Percentiles rank a stretch among this genome's conserved stretches.
Evolutionary conservation across 2,329 filamentous ascomycete genomes (phyloP).

Genomic region (Aureobasidium mangrovei): DNA sequence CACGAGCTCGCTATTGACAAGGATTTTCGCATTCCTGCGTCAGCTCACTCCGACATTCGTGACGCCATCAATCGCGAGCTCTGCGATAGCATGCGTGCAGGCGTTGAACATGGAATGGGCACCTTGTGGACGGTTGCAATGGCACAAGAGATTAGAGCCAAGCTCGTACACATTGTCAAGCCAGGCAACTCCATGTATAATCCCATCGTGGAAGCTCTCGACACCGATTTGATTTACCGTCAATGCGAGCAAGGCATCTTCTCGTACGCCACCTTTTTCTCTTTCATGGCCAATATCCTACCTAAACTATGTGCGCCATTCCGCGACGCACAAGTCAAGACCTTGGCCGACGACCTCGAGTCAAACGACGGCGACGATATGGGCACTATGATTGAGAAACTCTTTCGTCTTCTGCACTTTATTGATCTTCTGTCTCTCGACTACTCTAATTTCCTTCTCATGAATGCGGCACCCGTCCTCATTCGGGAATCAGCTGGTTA

Average conservation of each 20-base stretch:
- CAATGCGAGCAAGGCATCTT: conserved; percentile 66
- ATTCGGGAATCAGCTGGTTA: conserved; percentile 64
- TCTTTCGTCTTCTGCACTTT: conserved; percentile 65
- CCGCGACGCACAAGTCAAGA: conserved; percentile 66
- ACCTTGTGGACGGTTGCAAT: conserved; percentile 62
- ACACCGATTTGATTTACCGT: conserved; percentile 59
- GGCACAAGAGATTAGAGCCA: conserved; percentile 60
- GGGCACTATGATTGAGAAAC: conserved; percentile 56
- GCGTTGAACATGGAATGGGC: conserved; percentile 55
- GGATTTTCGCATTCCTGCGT: conserved; percentile 60
- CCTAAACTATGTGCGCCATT: conserved; percentile 74
- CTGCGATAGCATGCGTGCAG: conserved; percentile 52
- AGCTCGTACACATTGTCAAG: conserved; percentile 63
- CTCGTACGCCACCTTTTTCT: conserved; percentile 73
- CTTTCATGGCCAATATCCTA: conserved; percentile 63
- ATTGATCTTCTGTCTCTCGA: conserved; percentile 72
- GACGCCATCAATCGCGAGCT: conserved; percentile 52
- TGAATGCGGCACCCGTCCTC: conserved; percentile 61
- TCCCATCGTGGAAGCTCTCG: conserved; percentile 65
- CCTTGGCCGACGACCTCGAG: conserved; percentile 53
- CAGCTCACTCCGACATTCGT: conserved; percentile 48
- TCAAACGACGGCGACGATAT: conserved; percentile 23
- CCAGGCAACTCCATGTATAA: conserved; percentile 64
- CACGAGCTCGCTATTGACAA: conserved; percentile 75
- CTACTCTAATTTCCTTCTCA: conserved; percentile 72